Evolutionary conservation across 1,139 yeast species (phyloP).

Genomic region (Geotrichum armillariae): DNA sequence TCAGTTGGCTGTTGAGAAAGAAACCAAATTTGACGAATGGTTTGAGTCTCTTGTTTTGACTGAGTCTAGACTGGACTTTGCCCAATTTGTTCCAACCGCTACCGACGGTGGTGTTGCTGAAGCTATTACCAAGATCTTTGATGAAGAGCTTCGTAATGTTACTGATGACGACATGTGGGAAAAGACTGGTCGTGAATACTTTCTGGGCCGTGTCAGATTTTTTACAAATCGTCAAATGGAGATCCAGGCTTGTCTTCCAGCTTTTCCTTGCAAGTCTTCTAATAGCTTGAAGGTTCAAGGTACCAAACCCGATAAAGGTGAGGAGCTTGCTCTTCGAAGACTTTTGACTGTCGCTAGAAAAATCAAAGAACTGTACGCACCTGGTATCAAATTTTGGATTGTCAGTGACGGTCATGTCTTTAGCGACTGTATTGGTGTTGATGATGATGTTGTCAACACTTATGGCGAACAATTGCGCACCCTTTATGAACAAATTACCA

Average conservation of each 20-base stretch:
- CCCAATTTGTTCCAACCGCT: slow-evolving; percentile 4
- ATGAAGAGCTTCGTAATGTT: slow-evolving; percentile 21
- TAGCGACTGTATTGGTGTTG: slow-evolving; percentile 24
- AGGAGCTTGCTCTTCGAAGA: slow-evolving; percentile 22
- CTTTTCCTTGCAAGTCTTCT: slow-evolving; percentile 24
- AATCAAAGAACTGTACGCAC: slow-evolving; percentile 18
- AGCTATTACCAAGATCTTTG: slow-evolving; percentile 18
- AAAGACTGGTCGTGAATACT: slow-evolving; percentile 15
- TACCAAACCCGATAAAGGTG: slow-evolving; percentile 21
- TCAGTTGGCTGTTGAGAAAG: slow-evolving; percentile 10
- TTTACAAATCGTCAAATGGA: slow-evolving; percentile 17
- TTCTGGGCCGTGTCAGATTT: slow-evolving; percentile 15
- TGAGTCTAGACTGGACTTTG: slow-evolving; percentile 13
- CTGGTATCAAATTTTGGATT: slow-evolving; percentile 23
- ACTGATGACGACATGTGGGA: slow-evolving; percentile 22
- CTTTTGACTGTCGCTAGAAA: slow-evolving; percentile 16
- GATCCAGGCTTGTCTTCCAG: slow-evolving; percentile 23
- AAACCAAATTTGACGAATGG: slow-evolving; percentile 20
- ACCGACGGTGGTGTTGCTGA: slow-evolving; percentile 2
- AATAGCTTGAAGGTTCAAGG: slow-evolving; percentile 22
- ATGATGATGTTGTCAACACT: slow-evolving; percentile 21
- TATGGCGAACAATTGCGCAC: slow-evolving; percentile 19
- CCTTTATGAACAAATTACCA: slow-evolving; percentile 15
- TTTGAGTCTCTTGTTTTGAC: slow-evolving; percentile 21
- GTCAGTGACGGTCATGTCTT: slow-evolving; percentile 24